These are phyloP conservation scores for Gyrodon lividus DNA, from an alignment of 768 basidiomycete genomes.

Conservation along the genomic window DNA sequence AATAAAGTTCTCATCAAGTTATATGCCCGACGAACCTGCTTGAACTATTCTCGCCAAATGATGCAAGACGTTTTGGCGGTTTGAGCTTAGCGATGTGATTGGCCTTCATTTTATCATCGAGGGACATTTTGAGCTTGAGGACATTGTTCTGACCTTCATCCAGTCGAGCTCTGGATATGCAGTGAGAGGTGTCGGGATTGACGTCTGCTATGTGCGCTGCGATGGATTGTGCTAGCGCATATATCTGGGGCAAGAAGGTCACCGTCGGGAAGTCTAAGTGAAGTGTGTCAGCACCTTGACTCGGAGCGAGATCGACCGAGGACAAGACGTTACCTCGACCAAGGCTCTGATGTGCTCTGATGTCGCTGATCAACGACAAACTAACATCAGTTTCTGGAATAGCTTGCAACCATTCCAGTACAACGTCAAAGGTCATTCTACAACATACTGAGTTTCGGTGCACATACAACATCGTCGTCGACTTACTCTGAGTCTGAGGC, in stretches of 20 bases:
- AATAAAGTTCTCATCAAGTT: neutral
- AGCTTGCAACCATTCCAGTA: slow-evolving; percentile 25
- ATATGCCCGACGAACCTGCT: slow-evolving; percentile 36
- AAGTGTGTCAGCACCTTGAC: slow-evolving; percentile 1
- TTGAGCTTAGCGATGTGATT: slow-evolving; percentile 41
- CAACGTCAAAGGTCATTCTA: slow-evolving; percentile 25
- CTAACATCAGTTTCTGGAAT: slow-evolving; percentile 20
- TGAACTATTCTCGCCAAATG: slow-evolving; percentile 40
- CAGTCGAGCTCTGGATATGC: slow-evolving; percentile 18
- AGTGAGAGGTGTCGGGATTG: slow-evolving; percentile 2
- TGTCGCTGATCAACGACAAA: slow-evolving; percentile 19
- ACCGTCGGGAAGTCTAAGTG: slow-evolving; percentile 35
- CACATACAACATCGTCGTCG: neutral
- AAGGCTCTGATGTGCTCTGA: slow-evolving; percentile 24
- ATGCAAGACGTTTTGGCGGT: slow-evolving; percentile 46
- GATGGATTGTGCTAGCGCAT: slow-evolving; percentile 39
- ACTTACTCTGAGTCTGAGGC: slow-evolving; percentile 43
- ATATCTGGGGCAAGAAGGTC: slow-evolving; percentile 50
- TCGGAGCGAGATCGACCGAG: neutral
- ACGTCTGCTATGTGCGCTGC: slow-evolving; percentile 18
- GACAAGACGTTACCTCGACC: slow-evolving; percentile 23
- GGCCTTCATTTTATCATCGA: slow-evolving; percentile 40
- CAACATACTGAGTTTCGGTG: neutral
- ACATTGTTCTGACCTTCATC: slow-evolving; percentile 34
- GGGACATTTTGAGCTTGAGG: slow-evolving; percentile 29